Base-by-base conservation (phyloP, 2,329 filamentous ascomycete species). In the Didymella arachidicola region DNA sequence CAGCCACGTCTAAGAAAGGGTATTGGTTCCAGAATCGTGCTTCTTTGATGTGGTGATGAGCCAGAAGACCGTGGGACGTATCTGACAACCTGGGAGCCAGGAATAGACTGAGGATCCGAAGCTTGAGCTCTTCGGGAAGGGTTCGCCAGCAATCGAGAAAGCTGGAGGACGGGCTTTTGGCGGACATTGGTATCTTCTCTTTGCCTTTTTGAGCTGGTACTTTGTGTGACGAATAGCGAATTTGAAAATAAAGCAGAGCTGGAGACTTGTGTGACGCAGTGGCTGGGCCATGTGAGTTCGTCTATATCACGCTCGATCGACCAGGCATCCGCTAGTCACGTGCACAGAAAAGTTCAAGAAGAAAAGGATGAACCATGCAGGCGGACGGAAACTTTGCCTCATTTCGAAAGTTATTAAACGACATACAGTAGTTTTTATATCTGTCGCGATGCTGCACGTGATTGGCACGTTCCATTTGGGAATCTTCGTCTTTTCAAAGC, bases 61-160 rank as follows among this genome's bases (percentile, higher is more conserved):
- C 11, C 3, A 39, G 36, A 11, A 39, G 36, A 39, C 18, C 7
- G 8, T 8, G 36, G 11, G 2, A 10, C 7, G 10, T 3, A 11
- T 39, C 36, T 14, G 22, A 22, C 3, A 11, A 38, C 2, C 43
- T 3, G 18, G 27, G n/a, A 16, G 26, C 27, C 2, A 52, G 7
- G 38, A 44, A 14, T 14, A 32, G 29, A 19, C 6, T 6, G 12
- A 52, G 49, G 2, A 52, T 52, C 6, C 18, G 19, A 7, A 52
- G 18, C n/a, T 52, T n/a, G 4, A 52, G 38, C 49, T 52, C 39
- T 18, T 14, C 25, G 7, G 39, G 39, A 8, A 52, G 49, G 32
- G 49, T 25, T 5, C 49, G 39, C 49, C 39, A 52, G 4, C 19
- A 14, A 16, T 26, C 22, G 3, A 52, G 19, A 19, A 52, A 52